Percentiles rank a stretch among this genome's conserved stretches.
phyloP scores from a whole-genome alignment of 106 monocot genomes.

The Allium cepa region DNA sequence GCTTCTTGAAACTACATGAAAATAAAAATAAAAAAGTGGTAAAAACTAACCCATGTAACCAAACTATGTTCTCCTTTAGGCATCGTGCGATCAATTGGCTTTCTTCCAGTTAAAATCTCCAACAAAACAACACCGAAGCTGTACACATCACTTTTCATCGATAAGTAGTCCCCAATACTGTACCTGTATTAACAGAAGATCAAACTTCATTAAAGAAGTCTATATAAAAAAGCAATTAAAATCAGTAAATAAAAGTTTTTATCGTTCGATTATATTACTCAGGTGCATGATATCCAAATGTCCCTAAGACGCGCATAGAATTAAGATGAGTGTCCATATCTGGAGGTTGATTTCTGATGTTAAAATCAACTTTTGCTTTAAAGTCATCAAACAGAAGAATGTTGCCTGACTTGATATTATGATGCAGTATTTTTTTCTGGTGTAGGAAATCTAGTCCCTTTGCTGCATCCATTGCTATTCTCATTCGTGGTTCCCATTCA shows the following conservation, averaged over 20 bases:
- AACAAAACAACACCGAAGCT: constrained; percentile 86
- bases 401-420: constrained; percentile 2
- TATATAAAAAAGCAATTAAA: not conserved
- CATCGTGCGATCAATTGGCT: constrained; percentile 63
- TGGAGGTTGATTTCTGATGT: not conserved
- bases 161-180: constrained; percentile 41
- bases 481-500: not conserved
- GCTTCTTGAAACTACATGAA: not conserved
- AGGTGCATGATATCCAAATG: constrained; percentile 4
- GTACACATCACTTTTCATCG: constrained; percentile 83
- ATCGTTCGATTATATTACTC: not conserved
- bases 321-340: constrained; percentile 5
- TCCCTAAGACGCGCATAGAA: not conserved
- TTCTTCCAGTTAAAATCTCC: constrained; percentile 80
- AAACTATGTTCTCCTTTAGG: constrained; percentile 7
- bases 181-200: not conserved
- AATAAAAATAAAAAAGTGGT: not conserved
- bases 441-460: constrained; percentile 6
- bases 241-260: not conserved
- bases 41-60: constrained; percentile 3
- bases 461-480: not conserved
- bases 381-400: not conserved
- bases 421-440: not conserved
- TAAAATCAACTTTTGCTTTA: constrained; percentile 4
- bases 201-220: not conserved